These are phyloP conservation scores for Dentipellis fragilis DNA, from an alignment of 768 basidiomycete species.

Conservation along the genomic window DNA sequence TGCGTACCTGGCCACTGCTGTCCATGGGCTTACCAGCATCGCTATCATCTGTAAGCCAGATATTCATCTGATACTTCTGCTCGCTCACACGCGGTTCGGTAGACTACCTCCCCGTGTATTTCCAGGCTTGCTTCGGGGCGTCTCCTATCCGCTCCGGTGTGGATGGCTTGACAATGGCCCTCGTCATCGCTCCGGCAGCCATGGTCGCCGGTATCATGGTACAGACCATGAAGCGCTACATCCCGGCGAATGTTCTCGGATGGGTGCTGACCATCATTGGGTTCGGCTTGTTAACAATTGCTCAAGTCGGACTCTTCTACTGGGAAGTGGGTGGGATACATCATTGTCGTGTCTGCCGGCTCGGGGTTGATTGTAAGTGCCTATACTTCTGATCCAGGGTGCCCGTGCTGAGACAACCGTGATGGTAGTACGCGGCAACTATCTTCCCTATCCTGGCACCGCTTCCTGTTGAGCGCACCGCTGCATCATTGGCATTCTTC, in stretches of 20 bases:
- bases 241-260: conserved; percentile 21
- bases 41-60: conserved; percentile 9
- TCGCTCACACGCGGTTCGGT: background rate
- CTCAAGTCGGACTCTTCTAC: conserved; percentile 18
- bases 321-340: conserved; percentile 16
- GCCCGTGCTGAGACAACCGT: too few relatives aligned
- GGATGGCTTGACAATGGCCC: conserved; percentile 19
- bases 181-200: conserved; percentile 22
- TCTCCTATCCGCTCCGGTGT: conserved; percentile 27
- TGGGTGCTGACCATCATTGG: conserved; percentile 25
- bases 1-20: conserved; percentile 13
- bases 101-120: conserved; percentile 33
- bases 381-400: too few relatives aligned
- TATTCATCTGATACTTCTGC: background rate
- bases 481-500: conserved; percentile 35
- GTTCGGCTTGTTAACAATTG: conserved; percentile 24
- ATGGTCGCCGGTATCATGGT: conserved; percentile 25
- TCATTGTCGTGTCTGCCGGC: conserved; percentile 18
- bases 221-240: conserved; percentile 21
- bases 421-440: conserved; percentile 3
- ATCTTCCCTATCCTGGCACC: conserved; percentile 41
- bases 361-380: conserved; percentile 15
- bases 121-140: conserved; percentile 29
- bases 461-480: conserved; percentile 28
- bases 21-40: conserved; percentile 15